Conservation (phyloP, 2,329 filamentous ascomycete species). For the Tolypocladium ophioglossoides region DNA sequence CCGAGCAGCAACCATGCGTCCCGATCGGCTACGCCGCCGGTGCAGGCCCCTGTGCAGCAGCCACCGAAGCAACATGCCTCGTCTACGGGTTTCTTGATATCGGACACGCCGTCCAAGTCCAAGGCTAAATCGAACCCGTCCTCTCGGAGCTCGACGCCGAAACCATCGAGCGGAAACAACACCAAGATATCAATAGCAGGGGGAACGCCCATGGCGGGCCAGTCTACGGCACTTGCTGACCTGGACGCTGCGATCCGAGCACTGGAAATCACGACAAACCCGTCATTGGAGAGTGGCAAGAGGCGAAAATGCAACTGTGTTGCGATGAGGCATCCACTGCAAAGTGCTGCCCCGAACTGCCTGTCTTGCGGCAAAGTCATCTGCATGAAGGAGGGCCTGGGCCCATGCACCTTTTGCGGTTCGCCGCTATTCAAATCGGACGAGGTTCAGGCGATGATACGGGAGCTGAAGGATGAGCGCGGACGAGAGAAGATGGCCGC, state of each 20-base stretch:
- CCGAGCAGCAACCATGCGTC: slow-evolving; percentile 25
- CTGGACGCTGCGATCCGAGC: slow-evolving; percentile 74
- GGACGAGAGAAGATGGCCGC: slow-evolving; percentile 77
- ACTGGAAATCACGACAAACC: slow-evolving; percentile 88
- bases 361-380: slow-evolving; percentile 88
- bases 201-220: slow-evolving; percentile 72
- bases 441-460: slow-evolving; percentile 79
- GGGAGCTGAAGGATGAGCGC: slow-evolving; percentile 71
- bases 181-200: slow-evolving; percentile 66
- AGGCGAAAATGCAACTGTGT: slow-evolving; percentile 77
- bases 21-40: slow-evolving; percentile 24
- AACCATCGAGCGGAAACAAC: slow-evolving; percentile 36
- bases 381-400: slow-evolving; percentile 86
- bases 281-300: slow-evolving; percentile 44
- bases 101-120: slow-evolving; percentile 52
- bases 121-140: slow-evolving; percentile 43
- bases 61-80: slow-evolving; percentile 41
- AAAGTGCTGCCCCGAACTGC: slow-evolving; percentile 89
- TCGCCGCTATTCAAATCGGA: slow-evolving; percentile 57
- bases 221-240: slow-evolving; percentile 61
- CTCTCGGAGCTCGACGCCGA: slow-evolving; percentile 43
- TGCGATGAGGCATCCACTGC: slow-evolving; percentile 74
- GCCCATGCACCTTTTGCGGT: slow-evolving; percentile 87
- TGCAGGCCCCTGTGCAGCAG: slow-evolving; percentile 25
- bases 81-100: slow-evolving; percentile 69